These are phyloP conservation scores for Camelina neglecta DNA, from an alignment of 345 rosid genomes.

Conservation along the genomic window DNA sequence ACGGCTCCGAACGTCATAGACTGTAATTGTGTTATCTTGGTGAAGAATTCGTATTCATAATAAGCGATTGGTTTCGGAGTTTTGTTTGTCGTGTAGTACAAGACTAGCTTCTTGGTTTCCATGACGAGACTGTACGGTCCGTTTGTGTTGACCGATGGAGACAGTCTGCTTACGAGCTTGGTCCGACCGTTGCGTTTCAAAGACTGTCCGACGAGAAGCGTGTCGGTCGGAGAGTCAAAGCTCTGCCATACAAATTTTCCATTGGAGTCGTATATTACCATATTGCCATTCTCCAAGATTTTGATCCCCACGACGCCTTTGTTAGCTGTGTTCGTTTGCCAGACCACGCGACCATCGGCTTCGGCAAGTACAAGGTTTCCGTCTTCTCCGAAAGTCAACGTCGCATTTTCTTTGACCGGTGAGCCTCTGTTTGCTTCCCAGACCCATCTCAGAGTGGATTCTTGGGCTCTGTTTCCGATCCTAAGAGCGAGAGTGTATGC, in stretches of 20 bases:
- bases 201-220: conserved; percentile 64
- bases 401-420: conserved; percentile 68
- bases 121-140: conserved; percentile 65
- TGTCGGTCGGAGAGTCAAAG: conserved; percentile 65
- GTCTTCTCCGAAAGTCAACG: conserved; percentile 51
- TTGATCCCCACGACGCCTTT: conserved; percentile 63
- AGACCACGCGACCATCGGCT: conserved; percentile 57
- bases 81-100: conserved; percentile 49
- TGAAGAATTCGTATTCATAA: conserved; percentile 14
- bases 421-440: conserved; percentile 77
- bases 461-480: conserved; percentile 50
- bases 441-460: conserved; percentile 54
- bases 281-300: conserved; percentile 60
- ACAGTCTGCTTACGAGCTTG: conserved; percentile 61
- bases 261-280: conserved; percentile 56
- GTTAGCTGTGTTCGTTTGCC: conserved; percentile 71
- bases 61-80: conserved; percentile 47
- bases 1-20: conserved; percentile 35
- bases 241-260: conserved; percentile 65
- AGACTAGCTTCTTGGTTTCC: conserved; percentile 46
- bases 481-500: conserved; percentile 62
- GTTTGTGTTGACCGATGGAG: conserved; percentile 40
- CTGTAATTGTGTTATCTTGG: conserved; percentile 7
- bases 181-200: conserved; percentile 39
- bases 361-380: conserved; percentile 67